phyloP scores from a whole-genome alignment of 345 rosid species.

The Arabis alpina region DNA sequence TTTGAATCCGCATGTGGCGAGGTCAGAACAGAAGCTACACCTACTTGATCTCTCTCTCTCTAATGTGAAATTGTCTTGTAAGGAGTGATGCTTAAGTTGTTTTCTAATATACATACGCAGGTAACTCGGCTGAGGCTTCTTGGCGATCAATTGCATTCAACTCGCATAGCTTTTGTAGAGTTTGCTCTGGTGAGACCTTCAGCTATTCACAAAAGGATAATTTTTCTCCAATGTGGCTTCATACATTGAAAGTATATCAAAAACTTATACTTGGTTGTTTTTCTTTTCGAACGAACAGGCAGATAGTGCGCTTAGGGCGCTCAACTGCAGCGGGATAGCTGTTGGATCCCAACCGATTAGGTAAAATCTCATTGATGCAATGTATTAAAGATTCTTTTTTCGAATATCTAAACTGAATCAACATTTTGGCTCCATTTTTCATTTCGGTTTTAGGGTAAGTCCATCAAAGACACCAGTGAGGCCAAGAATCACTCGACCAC shows the following conservation, averaged over 20 bases:
- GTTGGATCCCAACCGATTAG: conserved; percentile 77
- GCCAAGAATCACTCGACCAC: conserved; percentile 64
- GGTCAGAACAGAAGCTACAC: conserved; percentile 50
- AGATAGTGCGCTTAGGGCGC: conserved; percentile 76
- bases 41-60: background rate
- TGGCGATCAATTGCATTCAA: conserved; percentile 85
- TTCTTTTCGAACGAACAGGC: conserved; percentile 56
- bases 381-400: conserved; percentile 1
- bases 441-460: conserved; percentile 59
- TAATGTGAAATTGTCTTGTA: background rate
- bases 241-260: conserved; percentile 17
- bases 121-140: conserved; percentile 87
- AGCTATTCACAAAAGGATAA: background rate
- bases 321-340: conserved; percentile 75
- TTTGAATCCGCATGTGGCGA: conserved; percentile 88
- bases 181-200: conserved; percentile 69
- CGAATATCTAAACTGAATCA: background rate
- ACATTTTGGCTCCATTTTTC: background rate
- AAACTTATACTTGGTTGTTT: background rate
- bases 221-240: conserved; percentile 6
- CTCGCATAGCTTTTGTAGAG: conserved; percentile 89
- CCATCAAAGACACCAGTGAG: conserved; percentile 89
- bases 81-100: background rate
- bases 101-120: conserved; percentile 43
- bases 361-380: conserved; percentile 34